A percentile compares a stretch with the other conserved stretches of the same genome.
Evolutionary conservation across 306 rosid genomes (phyloP).

Genomic region (Fagus sylvatica): DNA sequence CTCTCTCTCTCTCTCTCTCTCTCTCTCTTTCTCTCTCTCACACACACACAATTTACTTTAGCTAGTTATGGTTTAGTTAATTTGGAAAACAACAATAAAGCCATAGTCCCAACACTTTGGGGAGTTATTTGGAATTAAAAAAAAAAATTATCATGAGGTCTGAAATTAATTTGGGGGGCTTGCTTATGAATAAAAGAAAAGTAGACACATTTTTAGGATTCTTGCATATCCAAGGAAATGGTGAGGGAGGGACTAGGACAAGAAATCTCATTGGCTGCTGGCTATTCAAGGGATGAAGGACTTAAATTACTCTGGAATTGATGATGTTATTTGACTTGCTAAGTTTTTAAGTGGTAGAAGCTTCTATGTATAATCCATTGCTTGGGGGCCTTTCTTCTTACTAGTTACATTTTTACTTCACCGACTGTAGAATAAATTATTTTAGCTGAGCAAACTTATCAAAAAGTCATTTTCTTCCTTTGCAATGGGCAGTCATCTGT

Average conservation of each 20-base stretch:
- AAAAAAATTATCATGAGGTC: background rate
- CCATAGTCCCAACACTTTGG: background rate
- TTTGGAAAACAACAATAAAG: no score
- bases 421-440: background rate
- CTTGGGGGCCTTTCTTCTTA: background rate
- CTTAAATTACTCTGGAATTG: background rate
- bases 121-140: background rate
- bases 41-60: no score
- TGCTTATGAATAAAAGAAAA: background rate
- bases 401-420: background rate
- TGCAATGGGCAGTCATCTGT: background rate
- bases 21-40: no score
- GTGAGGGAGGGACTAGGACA: background rate
- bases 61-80: background rate
- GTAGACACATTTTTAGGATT: background rate
- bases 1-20: no score
- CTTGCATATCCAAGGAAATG: background rate
- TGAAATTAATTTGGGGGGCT: background rate
- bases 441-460: background rate
- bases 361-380: background rate
- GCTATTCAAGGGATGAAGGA: background rate
- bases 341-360: background rate
- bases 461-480: background rate
- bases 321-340: background rate
- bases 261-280: background rate